These are phyloP conservation scores for Amanita polypyramis DNA, from an alignment of 768 basidiomycete species.

Conservation along the genomic window DNA sequence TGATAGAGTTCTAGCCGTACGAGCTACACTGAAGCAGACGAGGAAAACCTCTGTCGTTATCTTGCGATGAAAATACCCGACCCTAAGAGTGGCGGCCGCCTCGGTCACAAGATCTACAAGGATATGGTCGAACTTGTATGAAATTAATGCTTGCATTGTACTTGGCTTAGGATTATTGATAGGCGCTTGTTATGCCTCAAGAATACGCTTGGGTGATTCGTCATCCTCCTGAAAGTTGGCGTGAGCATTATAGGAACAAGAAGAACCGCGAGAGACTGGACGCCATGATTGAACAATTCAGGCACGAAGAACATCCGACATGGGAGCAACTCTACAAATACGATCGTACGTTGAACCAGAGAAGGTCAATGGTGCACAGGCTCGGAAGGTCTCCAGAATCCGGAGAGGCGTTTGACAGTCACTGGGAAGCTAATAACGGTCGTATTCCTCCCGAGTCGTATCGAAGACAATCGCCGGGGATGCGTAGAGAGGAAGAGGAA, in stretches of 20 bases:
- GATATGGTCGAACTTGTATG: slow-evolving; percentile 21
- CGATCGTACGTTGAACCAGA: slow-evolving; percentile 13
- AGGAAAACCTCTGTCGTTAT: slow-evolving; percentile 24
- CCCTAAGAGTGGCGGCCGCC: slow-evolving; percentile 27
- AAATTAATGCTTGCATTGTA: neutral
- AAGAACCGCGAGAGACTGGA: slow-evolving; percentile 18
- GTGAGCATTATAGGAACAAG: slow-evolving; percentile 35
- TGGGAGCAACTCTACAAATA: slow-evolving; percentile 18
- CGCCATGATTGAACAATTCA: slow-evolving; percentile 20
- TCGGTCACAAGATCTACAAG: slow-evolving; percentile 24
- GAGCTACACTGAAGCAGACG: slow-evolving; percentile 28
- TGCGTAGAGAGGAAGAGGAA: neutral
- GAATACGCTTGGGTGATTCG: slow-evolving; percentile 27
- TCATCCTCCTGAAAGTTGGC: slow-evolving; percentile 39
- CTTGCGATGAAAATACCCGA: slow-evolving; percentile 26
- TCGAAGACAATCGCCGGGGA: neutral
- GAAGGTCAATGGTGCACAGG: neutral
- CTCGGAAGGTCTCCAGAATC: neutral
- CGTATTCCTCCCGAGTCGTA: neutral
- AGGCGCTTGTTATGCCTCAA: slow-evolving; percentile 10
- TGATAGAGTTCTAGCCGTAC: slow-evolving; percentile 12
- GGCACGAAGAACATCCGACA: slow-evolving; percentile 15
- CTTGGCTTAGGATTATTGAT: slow-evolving; percentile 2
- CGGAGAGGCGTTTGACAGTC: neutral
- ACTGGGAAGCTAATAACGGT: neutral